Base-by-base conservation (phyloP, 2,329 filamentous ascomycete genomes). In the Scopulariopsis brevicaulis region DNA sequence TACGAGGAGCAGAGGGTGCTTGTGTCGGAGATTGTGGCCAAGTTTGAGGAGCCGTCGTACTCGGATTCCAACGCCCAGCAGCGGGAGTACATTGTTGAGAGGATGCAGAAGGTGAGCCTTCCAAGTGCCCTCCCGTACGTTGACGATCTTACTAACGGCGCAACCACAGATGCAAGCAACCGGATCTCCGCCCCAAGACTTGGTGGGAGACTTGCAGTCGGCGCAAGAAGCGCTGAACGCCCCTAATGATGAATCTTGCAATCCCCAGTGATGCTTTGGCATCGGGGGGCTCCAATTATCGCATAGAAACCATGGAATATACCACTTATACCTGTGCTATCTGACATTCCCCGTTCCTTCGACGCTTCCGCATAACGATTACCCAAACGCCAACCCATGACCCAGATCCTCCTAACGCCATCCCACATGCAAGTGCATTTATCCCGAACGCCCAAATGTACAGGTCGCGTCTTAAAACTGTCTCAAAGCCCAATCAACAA, bases 1-100 rank as follows among this genome's bases (percentile, higher is more conserved):
- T 97, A 95, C 69, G 79, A 89, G 70, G 83, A 87, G 70, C 94
- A 99, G 73, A 84, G 90, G 67, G 73, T 70, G 18, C 73, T 96
- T 53, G 92, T 96, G 1, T 78, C 76, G 59, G 90, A 96, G 71
- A 97, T 99, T 70, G 90, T 96, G 58, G 78, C 74, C 63, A 90
- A 90, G 68, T 99, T 99, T 67, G 91, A 99, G 71, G 83, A 87
- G 70, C 78, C 81, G 58, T 83, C 80, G 0, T 99, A 96, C 70
- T 83, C 83, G 53, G 94, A 99, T 74, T 82, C 87, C 14, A 93
- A 95, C 68, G 74, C 87, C 15, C 79, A 82, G 53, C 90, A 96
- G 72, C 80, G 92, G 61, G 90, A 96, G 68, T 96, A 91, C 71
- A 94, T 99, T 65, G 93, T 96, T 63, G 92, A 96, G 67, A 86